A percentile compares a stretch with the other conserved stretches of the same genome.
phyloP scores from a whole-genome alignment of 164 flowering plant genomes.

The Liriodendron chinense region DNA sequence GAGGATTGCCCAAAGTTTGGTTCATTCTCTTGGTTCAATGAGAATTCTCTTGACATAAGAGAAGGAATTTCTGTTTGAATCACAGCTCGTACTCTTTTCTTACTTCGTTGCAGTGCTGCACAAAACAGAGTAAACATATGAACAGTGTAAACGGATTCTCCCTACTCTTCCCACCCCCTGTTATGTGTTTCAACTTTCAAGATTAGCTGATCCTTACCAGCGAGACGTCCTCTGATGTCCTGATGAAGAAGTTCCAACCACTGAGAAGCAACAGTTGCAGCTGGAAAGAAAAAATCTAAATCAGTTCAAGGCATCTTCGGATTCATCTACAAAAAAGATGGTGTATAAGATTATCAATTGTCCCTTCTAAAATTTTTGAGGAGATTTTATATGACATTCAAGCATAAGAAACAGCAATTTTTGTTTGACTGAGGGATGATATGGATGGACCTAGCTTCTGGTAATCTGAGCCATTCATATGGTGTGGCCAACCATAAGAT shows the following conservation, averaged over 20 bases:
- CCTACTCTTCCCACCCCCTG: not conserved
- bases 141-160: not conserved
- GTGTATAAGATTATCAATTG: not conserved
- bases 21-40: conserved; percentile 47
- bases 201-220: conserved; percentile 42
- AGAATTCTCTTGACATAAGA: conserved; percentile 57
- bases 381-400: no score
- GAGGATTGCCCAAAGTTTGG: conserved; percentile 20
- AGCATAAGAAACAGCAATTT: no score
- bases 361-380: not conserved
- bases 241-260: conserved; percentile 88
- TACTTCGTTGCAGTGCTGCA: conserved; percentile 10
- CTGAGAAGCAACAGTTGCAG: conserved; percentile 91
- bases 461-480: not conserved
- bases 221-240: conserved; percentile 86
- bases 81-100: conserved; percentile 26
- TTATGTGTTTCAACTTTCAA: not conserved
- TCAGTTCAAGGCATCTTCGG: not conserved
- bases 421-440: no score
- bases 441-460: not conserved
- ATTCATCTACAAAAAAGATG: not conserved
- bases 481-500: not conserved
- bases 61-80: conserved; percentile 71
- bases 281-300: conserved; percentile 35
- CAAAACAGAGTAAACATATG: not conserved